Evolutionary conservation across 495 filamentous ascomycete species (phyloP), one percentile per base, ranked within the genome.

Genomic region (Penicillium subrubescens): DNA sequence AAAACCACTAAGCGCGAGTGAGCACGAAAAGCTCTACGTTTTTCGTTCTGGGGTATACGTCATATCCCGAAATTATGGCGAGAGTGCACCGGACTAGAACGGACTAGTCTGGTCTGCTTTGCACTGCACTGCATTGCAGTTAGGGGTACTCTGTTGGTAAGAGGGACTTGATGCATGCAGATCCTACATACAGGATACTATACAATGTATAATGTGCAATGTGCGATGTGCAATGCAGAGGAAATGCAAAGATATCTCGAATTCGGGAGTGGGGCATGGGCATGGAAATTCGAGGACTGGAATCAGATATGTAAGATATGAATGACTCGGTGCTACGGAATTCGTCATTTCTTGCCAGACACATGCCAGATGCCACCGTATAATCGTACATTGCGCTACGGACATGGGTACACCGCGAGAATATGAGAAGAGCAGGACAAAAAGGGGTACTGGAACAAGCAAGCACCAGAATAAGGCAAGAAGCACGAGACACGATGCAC

Each of bases 1-100:
- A 80, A 81, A 61, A 44, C 57, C 19, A 27, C 25, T 27, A 80
- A 82, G 60, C 69, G 63, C 12, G 79, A 79, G 56, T 80, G n/a
- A n/a, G n/a, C n/a, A n/a, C n/a, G n/a, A n/a, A n/a, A n/a, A n/a
- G n/a, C n/a, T n/a, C n/a, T n/a, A n/a, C n/a, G n/a, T n/a, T n/a
- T n/a, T n/a, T n/a, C n/a, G n/a, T n/a, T n/a, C n/a, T n/a, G n/a
- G n/a, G n/a, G n/a, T n/a, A 10, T 44, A 19, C 21, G 44, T 48
- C 44, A 48, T 48, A 25, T 12, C 10, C 12, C 19, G 19, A 25
- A 19, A 23, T 3, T 25, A 48, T 48, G 44, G 44, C 44, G 44
- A 48, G 10, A 8, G 44, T 21, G 43, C 8, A 33, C 31, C 31
- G 5, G 31, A 8, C 31, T 8, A n/a, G 44, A n/a, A 46, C 7